A percentile compares a stretch with the other conserved stretches of the same genome.
Evolutionary conservation across 192 early-diverging fungal genomes (phyloP).

Genomic region (Geosiphon pyriformis): DNA sequence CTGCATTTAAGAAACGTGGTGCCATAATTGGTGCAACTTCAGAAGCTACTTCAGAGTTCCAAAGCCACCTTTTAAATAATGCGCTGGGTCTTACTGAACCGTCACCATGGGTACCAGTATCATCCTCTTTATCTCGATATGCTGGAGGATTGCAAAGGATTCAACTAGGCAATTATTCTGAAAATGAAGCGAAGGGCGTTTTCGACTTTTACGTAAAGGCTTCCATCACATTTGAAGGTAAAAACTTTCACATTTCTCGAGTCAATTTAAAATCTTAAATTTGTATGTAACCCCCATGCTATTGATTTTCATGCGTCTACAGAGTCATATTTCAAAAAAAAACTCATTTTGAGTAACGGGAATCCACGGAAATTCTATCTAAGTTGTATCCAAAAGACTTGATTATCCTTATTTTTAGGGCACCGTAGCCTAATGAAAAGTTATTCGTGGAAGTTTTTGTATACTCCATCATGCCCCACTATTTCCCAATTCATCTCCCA

Average conservation of each 20-base stretch:
- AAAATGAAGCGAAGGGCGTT: conserved; percentile 39
- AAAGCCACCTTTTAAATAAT: conserved; percentile 38
- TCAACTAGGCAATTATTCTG: conserved; percentile 37
- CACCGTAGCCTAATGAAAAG: too few relatives aligned
- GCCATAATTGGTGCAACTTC: conserved; percentile 41
- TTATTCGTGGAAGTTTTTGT: too few relatives aligned
- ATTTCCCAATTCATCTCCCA: too few relatives aligned
- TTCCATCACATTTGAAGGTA: not conserved
- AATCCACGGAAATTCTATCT: conserved; percentile 19
- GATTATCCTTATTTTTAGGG: too few relatives aligned
- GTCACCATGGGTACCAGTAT: conserved; percentile 33
- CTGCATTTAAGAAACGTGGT: conserved; percentile 26
- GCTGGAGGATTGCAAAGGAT: conserved; percentile 31
- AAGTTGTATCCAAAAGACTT: too few relatives aligned
- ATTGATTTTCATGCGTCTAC: too few relatives aligned
- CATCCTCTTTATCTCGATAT: conserved; percentile 28
- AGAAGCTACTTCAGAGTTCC: conserved; percentile 21
- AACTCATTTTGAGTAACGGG: conserved; percentile 15
- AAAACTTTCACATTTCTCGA: not conserved
- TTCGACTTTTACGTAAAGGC: conserved; percentile 38
- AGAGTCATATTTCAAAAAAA: conserved; percentile 7
- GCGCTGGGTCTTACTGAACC: conserved; percentile 31
- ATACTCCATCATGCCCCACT: too few relatives aligned
- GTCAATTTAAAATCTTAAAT: not conserved
- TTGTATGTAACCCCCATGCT: not conserved